Conservation (phyloP, 306 rosid genomes). For the Vigna radiata region DNA sequence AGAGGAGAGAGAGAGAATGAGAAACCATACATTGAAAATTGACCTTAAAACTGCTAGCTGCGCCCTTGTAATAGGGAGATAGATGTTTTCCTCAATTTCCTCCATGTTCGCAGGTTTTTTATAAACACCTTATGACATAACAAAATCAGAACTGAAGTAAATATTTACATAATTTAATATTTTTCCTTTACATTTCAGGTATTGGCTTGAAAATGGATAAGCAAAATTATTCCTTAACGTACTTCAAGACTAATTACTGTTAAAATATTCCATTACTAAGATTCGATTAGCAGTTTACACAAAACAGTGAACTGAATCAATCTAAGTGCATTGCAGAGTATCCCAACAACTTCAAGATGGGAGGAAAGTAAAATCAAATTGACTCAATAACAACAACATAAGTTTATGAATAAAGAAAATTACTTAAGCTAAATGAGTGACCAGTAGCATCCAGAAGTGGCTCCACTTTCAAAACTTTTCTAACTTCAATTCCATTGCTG, state of each 20-base stretch:
- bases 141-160: slow-evolving; percentile 35
- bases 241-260: slow-evolving; percentile 5
- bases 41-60: slow-evolving; percentile 74
- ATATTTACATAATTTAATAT: background rate
- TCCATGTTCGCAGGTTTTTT: slow-evolving; percentile 71
- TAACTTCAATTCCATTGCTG: slow-evolving; percentile 78
- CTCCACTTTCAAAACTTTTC: slow-evolving; percentile 87
- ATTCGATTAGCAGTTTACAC: slow-evolving; percentile 8
- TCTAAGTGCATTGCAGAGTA: background rate
- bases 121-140: slow-evolving; percentile 71
- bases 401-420: slow-evolving; percentile 49
- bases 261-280: background rate
- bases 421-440: slow-evolving; percentile 84
- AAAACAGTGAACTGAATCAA: slow-evolving; percentile 6
- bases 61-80: slow-evolving; percentile 75
- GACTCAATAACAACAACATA: slow-evolving; percentile 2
- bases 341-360: slow-evolving; percentile 14
- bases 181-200: slow-evolving; percentile 7
- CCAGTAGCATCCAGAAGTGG: slow-evolving; percentile 92
- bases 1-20: slow-evolving; percentile 20
- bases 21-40: slow-evolving; percentile 74
- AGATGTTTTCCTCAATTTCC: slow-evolving; percentile 55
- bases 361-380: slow-evolving; percentile 12
- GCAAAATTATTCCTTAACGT: slow-evolving; percentile 26
- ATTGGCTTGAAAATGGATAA: slow-evolving; percentile 6